Percentiles rank a stretch among this genome's conserved stretches.
These are phyloP conservation scores for Daldinia loculata DNA, from an alignment of 495 filamentous ascomycete genomes.

Conservation along the genomic window DNA sequence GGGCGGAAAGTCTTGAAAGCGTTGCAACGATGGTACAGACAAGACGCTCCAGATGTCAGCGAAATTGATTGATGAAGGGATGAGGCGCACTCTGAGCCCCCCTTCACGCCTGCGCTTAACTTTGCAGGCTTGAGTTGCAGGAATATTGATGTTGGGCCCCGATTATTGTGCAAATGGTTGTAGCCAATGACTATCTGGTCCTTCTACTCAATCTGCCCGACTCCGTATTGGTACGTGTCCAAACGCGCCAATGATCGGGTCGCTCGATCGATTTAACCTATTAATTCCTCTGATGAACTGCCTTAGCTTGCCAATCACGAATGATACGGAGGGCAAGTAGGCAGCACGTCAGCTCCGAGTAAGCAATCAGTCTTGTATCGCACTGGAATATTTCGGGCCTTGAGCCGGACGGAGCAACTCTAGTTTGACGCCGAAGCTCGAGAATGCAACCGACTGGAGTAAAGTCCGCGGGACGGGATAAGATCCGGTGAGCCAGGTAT, in stretches of 20 bases:
- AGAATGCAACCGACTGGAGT: slow-evolving; percentile 20
- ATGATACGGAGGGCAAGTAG: slow-evolving; percentile 30
- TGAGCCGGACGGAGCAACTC: slow-evolving; percentile 32
- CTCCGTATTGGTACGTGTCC: slow-evolving; percentile 37
- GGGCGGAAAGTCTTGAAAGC: slow-evolving; percentile 22
- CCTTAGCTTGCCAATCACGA: slow-evolving; percentile 41
- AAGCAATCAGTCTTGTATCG: slow-evolving; percentile 27
- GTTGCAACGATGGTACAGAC: slow-evolving; percentile 40
- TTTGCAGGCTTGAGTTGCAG: slow-evolving; percentile 35
- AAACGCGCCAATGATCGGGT: slow-evolving; percentile 42
- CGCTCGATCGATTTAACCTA: slow-evolving; percentile 42
- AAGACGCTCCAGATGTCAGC: slow-evolving; percentile 39
- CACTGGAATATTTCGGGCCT: slow-evolving; percentile 27
- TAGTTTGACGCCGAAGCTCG: slow-evolving; percentile 21
- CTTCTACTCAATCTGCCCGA: slow-evolving; percentile 39
- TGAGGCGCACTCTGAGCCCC: slow-evolving; percentile 38
- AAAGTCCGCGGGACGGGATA: slow-evolving; percentile 15
- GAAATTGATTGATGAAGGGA: slow-evolving; percentile 37
- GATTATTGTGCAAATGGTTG: slow-evolving; percentile 36
- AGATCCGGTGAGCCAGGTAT: slow-evolving; percentile 16
- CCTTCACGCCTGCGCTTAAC: slow-evolving; percentile 34
- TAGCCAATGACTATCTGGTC: slow-evolving; percentile 38
- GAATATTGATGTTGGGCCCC: slow-evolving; percentile 42
- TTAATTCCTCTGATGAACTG: slow-evolving; percentile 35
- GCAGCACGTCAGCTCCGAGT: slow-evolving; percentile 39